A percentile compares a stretch with the other conserved stretches of the same genome.
These are phyloP conservation scores for Metarhizium brunneum DNA, from an alignment of 2,329 filamentous ascomycete species.

Conservation along the genomic window DNA sequence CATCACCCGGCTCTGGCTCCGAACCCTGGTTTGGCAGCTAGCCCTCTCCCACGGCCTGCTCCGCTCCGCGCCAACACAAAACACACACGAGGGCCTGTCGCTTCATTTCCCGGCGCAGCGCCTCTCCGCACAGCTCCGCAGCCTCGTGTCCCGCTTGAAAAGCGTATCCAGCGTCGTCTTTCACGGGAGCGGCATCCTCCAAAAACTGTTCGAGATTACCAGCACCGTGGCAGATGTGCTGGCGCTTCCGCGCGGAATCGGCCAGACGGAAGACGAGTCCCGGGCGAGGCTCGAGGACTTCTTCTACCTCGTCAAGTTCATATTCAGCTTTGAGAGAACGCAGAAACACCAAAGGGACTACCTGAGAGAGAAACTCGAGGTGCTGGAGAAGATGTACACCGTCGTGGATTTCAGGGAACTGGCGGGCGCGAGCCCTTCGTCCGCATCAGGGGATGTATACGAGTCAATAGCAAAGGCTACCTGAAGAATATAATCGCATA, in stretches of 20 bases:
- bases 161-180: constrained; percentile 37
- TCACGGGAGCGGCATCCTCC: constrained; percentile 46
- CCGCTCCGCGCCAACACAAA: constrained; percentile 21
- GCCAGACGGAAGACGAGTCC: constrained; percentile 30
- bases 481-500: neutral
- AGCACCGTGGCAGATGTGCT: constrained; percentile 51
- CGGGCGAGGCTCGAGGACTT: constrained; percentile 42
- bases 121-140: constrained; percentile 28
- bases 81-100: constrained; percentile 26
- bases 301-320: constrained; percentile 39
- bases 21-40: constrained; percentile 32
- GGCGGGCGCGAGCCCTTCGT: constrained; percentile 14
- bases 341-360: constrained; percentile 34
- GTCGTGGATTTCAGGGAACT: constrained; percentile 18
- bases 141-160: constrained; percentile 24
- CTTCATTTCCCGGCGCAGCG: constrained; percentile 29
- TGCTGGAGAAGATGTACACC: constrained; percentile 22
- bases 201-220: constrained; percentile 52
- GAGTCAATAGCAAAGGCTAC: constrained; percentile 4
- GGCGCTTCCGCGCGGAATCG: constrained; percentile 35
- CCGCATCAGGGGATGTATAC: neutral
- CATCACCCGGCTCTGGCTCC: constrained; percentile 30
- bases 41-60: constrained; percentile 29
- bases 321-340: constrained; percentile 39
- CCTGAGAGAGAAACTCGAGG: constrained; percentile 28